Evolutionary conservation across 768 basidiomycete species (phyloP).

Genomic region (Tricholomella constricta): DNA sequence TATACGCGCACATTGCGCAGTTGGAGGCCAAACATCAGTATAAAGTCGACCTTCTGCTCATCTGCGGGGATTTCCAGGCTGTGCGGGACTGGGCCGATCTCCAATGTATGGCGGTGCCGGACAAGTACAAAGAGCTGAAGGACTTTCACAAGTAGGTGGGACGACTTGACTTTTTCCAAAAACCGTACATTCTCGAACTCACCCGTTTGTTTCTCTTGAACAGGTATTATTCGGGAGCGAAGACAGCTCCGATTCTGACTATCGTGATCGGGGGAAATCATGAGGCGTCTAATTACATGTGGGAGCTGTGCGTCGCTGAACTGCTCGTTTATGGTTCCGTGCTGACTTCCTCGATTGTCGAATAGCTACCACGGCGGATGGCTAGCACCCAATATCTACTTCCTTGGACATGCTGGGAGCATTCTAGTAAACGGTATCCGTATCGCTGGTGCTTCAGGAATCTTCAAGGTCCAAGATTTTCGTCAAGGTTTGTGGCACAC

Average conservation of each 20-base stretch:
- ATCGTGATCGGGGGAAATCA: conserved; percentile 98
- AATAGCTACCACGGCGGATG: conserved; percentile 92
- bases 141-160: conserved; percentile 75
- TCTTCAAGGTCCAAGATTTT: conserved; percentile 82
- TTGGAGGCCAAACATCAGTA: conserved; percentile 65
- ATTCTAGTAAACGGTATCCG: conserved; percentile 85
- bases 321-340: not conserved
- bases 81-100: conserved; percentile 84
- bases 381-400: conserved; percentile 97
- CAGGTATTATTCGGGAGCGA: conserved; percentile 88
- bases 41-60: conserved; percentile 82
- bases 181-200: not conserved
- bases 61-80: conserved; percentile 97
- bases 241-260: conserved; percentile 82
- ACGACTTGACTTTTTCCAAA: conserved; percentile 3
- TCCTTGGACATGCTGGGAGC: conserved; percentile 89
- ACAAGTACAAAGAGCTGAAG: conserved; percentile 83
- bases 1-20: conserved; percentile 69
- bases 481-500: conserved; percentile 49
- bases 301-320: conserved; percentile 75
- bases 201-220: not conserved
- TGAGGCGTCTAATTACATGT: conserved; percentile 95
- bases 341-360: not conserved
- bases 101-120: conserved; percentile 87
- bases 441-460: conserved; percentile 91